These are phyloP conservation scores for Cercospora zeae-maydis DNA, from an alignment of 2,329 filamentous ascomycete species.

Conservation along the genomic window DNA sequence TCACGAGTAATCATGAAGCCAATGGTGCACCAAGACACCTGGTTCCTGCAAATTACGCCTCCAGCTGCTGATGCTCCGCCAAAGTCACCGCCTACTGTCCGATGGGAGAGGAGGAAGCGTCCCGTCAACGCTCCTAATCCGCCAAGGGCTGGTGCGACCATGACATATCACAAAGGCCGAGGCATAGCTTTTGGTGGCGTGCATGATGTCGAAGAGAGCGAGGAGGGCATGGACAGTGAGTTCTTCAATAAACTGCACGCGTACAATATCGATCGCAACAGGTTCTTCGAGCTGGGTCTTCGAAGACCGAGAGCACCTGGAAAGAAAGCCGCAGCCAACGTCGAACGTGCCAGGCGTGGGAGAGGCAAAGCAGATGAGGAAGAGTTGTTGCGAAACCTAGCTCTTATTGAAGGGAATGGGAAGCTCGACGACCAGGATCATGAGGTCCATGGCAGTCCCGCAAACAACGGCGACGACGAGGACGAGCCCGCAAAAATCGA, in stretches of 20 bases:
- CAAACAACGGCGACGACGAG: constrained; percentile 50
- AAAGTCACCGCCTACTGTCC: constrained; percentile 65
- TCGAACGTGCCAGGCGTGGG: constrained; percentile 60
- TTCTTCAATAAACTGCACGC: constrained; percentile 92
- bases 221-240: constrained; percentile 89
- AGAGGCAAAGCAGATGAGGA: constrained; percentile 87
- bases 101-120: constrained; percentile 92
- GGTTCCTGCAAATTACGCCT: constrained; percentile 78
- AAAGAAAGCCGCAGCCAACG: constrained; percentile 51
- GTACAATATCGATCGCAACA: constrained; percentile 92
- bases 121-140: constrained; percentile 86
- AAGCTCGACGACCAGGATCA: constrained; percentile 52
- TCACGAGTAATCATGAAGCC: constrained; percentile 76
- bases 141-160: constrained; percentile 80
- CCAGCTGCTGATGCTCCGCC: constrained; percentile 64
- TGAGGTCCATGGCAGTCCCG: constrained; percentile 29
- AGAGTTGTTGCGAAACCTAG: constrained; percentile 80
- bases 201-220: constrained; percentile 51
- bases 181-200: constrained; percentile 94
- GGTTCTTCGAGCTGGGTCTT: constrained; percentile 81
- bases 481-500: constrained; percentile 48
- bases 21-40: constrained; percentile 90
- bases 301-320: constrained; percentile 63
- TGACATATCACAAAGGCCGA: constrained; percentile 89
- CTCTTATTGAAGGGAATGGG: constrained; percentile 73